Percentiles rank a stretch among this genome's conserved stretches.
phyloP scores from a whole-genome alignment of 305 asterid species.

The Euphrasia arctica region DNA sequence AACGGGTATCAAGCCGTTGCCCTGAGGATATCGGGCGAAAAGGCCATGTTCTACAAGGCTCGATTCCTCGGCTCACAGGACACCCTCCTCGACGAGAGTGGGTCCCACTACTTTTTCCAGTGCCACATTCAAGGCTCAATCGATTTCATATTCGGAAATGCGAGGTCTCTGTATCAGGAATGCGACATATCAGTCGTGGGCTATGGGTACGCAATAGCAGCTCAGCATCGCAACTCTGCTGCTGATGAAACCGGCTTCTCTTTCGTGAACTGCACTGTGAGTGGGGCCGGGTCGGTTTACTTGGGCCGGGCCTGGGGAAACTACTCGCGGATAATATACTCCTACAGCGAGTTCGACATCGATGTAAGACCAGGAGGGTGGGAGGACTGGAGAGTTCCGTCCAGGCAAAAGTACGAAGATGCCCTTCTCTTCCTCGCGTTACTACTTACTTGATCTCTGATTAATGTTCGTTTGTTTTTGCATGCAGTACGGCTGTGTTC shows the following conservation, averaged over 20 bases:
- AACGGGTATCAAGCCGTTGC: constrained; percentile 77
- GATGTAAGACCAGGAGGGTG: constrained; percentile 60
- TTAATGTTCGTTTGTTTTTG: constrained; percentile 3
- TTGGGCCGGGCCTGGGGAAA: constrained; percentile 88
- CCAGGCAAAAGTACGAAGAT: constrained; percentile 40
- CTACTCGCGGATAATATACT: constrained; percentile 49
- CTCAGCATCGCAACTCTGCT: constrained; percentile 50
- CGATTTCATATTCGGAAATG: constrained; percentile 80
- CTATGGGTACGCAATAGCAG: constrained; percentile 59
- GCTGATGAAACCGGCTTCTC: constrained; percentile 67
- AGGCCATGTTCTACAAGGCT: constrained; percentile 56
- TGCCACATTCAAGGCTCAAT: constrained; percentile 72
- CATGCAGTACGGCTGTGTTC: constrained; percentile 50
- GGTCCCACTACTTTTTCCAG: constrained; percentile 57
- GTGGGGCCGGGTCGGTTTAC: constrained; percentile 47
- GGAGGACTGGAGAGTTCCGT: constrained; percentile 50
- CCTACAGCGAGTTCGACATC: constrained; percentile 40
- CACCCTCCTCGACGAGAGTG: constrained; percentile 64
- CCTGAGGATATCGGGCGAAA: constrained; percentile 54
- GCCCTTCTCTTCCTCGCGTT: background rate
- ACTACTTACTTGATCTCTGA: background rate
- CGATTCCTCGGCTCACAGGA: constrained; percentile 79
- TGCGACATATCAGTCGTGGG: constrained; percentile 51
- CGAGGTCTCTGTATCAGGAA: constrained; percentile 64
- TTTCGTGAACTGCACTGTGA: constrained; percentile 50